Evolutionary conservation across 176 grass and related monocot species (phyloP), one percentile per base, ranked within the genome.

Genomic region (Juncus inflexus): DNA sequence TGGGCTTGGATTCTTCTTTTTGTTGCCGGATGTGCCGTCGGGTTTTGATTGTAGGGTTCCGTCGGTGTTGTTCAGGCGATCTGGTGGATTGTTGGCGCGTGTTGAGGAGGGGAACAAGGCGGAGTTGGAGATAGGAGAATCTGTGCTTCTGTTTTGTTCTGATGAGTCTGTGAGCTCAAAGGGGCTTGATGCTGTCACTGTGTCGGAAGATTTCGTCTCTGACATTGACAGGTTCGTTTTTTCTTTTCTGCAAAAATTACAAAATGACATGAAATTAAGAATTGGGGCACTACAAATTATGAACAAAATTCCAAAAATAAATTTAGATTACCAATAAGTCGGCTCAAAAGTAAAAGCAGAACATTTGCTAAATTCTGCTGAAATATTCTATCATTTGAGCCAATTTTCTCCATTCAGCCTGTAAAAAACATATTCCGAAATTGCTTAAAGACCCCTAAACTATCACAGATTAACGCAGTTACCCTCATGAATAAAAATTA

Each of bases 1-100:
- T 6, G 92, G 87, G 16, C 85, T 89, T 69, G 83, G 81, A 49
- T 86, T 90, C 59, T 97, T 97, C 80, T 97, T 97, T 82, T 63
- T 97, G 35, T 87, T 97, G 36, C 45, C 86, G 1, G 81, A 84
- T 38, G 51, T 50, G 73, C 74, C 56, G 45, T 72, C 56, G 13
- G 9, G 9, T 47, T 47, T 47, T 47, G 43, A 47, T 47, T 0
- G 6, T 47, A 6, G 6, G 43, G 61, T 65, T 13, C 77, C 87
- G 12, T 84, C 87, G 38, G 70, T 91, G 2, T 78, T 87, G 79
- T 97, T 83, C 56, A 87, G 92, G 14, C 82, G 90, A 67, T 97
- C 87, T 19, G 66, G 89, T 6, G 92, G 92, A 47, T 86, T 97
- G 51, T 77, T 89, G 35, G 69, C 85, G 4, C 87, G 92, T 15